Base-by-base conservation (phyloP, 2,329 filamentous ascomycete species). In the Cladosporium cucumerinum region DNA sequence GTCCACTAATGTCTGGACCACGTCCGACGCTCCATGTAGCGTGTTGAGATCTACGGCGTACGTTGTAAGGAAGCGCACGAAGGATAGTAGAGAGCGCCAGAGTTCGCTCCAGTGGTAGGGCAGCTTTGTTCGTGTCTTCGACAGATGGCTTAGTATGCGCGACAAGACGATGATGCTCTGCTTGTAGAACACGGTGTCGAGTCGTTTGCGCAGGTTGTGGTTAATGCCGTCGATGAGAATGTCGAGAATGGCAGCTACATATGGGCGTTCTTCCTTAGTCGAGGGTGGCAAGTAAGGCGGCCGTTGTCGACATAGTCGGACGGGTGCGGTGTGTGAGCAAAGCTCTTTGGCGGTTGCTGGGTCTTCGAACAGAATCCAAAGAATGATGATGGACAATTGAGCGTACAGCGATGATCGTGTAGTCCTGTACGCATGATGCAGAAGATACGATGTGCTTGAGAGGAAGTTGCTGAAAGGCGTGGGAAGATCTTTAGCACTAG, bases 71-170 rank as follows among this genome's bases (percentile, higher is more conserved):
- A 99, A 99, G 51, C 92, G 90, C 69, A 97, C 87, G 25, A 99
- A 88, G 5, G 92, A 90, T 12, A 98, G 85, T 3, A 99, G 82
- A 1, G 91, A 91, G 59, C 93, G 89, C 87, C 97, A 99, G 30
- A 99, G 85, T 72, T 98, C 93, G 1, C 92, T 88, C 95, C 95
- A 99, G 79, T 99, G 95, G 76, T 97, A 97, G 18, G 83, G 66
- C 21, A 98, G 83, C 36, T 95, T 89, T 34, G 89, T 93, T 72
- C 92, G 88, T 57, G 90, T 91, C 69, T 90, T 88, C 52, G 91
- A 92, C 46, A 98, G 85, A 74, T 94, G 91, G 7, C 92, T 92
- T 43, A 98, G 85, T 60, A 96, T 82, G 51, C 94, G 89, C 63
- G 96, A 83, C 69, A 97, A 84, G 66, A 97, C 90, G 18, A 91